phyloP scores from a whole-genome alignment of 192 early-diverging fungal genomes.

The Phycomyces nitens region DNA sequence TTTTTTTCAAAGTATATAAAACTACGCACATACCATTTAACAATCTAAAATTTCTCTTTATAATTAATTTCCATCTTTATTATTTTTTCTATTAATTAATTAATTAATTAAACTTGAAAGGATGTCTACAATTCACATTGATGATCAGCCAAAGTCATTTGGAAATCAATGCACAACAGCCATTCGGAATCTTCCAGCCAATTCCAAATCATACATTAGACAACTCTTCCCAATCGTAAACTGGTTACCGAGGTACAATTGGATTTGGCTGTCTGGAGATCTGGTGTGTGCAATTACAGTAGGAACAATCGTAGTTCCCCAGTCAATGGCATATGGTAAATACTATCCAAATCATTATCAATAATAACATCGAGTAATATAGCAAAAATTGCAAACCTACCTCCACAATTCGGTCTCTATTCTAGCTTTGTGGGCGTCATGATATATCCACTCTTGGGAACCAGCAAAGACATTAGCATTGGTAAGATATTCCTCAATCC shows the following conservation, averaged over 20 bases:
- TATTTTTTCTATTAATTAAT: background rate
- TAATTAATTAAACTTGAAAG: background rate
- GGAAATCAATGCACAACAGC: no score
- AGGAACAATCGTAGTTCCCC: conserved; percentile 70
- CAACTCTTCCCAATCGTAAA: conserved; percentile 42
- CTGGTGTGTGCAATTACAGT: conserved; percentile 71
- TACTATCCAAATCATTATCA: background rate
- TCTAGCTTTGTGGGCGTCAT: conserved; percentile 68
- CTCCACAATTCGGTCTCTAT: conserved; percentile 73
- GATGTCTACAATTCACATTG: no score
- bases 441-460: conserved; percentile 69
- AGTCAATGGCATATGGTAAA: conserved; percentile 63
- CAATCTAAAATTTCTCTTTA: no score
- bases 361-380: background rate
- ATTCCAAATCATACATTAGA: conserved; percentile 6
- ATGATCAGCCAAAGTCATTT: no score
- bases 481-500: no score
- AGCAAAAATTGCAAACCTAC: conserved; percentile 69
- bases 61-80: background rate
- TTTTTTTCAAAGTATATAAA: no score
- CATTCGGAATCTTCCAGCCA: background rate
- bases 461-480: conserved; percentile 71
- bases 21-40: no score
- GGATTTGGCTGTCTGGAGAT: conserved; percentile 61
- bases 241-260: conserved; percentile 52